phyloP scores from a whole-genome alignment of 768 basidiomycete genomes.

The Boletellus sp. region DNA sequence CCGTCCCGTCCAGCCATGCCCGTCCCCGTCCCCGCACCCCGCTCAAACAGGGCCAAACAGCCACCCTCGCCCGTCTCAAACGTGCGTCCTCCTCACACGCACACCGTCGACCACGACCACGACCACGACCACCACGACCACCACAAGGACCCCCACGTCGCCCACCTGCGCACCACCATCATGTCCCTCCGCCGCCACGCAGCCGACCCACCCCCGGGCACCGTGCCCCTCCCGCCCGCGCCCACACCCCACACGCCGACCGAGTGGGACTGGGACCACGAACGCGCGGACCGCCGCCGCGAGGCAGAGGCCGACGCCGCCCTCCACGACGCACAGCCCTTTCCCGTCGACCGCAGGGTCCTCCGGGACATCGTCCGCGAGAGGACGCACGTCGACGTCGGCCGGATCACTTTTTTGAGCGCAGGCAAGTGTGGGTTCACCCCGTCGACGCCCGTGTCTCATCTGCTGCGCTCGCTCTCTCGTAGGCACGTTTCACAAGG shows the following conservation, averaged over 20 bases:
- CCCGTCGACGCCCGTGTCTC: slow-evolving; percentile 8
- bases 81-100: no score
- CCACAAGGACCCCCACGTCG: slow-evolving; percentile 7
- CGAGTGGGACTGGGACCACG: slow-evolving; percentile 69
- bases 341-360: slow-evolving; percentile 70
- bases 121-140: background rate
- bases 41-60: background rate
- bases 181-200: slow-evolving; percentile 12
- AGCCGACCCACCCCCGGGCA: slow-evolving; percentile 19
- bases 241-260: slow-evolving; percentile 25
- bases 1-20: background rate
- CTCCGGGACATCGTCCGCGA: slow-evolving; percentile 77
- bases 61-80: no score
- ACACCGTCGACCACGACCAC: no score
- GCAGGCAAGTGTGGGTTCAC: slow-evolving; percentile 50
- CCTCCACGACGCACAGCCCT: slow-evolving; percentile 59
- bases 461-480: background rate
- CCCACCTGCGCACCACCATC: slow-evolving; percentile 1
- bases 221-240: slow-evolving; percentile 15
- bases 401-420: slow-evolving; percentile 67
- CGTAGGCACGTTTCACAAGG: slow-evolving; percentile 86
- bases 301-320: slow-evolving; percentile 64
- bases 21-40: no score
- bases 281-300: slow-evolving; percentile 63
- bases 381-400: slow-evolving; percentile 62